Evolutionary conservation across 2,329 filamentous ascomycete genomes (phyloP).

Genomic region (Talaromyces pinophilus): DNA sequence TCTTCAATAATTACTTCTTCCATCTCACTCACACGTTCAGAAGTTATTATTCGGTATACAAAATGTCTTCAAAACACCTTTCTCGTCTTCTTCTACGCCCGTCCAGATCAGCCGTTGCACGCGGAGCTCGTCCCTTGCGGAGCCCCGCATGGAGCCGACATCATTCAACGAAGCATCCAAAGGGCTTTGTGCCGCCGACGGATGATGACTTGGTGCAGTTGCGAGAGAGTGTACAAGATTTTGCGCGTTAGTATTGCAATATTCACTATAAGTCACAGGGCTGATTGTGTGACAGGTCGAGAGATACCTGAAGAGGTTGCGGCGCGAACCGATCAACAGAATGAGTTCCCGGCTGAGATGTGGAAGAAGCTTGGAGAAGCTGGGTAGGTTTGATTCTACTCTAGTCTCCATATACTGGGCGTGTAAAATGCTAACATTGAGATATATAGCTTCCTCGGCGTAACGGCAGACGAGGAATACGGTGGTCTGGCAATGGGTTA

Average conservation of each 20-base stretch:
- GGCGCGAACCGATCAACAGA: conserved; percentile 76
- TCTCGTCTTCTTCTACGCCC: conserved; percentile 36
- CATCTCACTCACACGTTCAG: background rate
- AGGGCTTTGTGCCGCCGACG: conserved; percentile 65
- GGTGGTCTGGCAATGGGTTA: conserved; percentile 91
- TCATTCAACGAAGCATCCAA: conserved; percentile 59
- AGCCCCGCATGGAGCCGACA: conserved; percentile 18
- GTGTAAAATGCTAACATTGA: background rate
- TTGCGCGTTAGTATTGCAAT: conserved; percentile 57
- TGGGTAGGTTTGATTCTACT: conserved; percentile 47
- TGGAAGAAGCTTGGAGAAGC: conserved; percentile 93
- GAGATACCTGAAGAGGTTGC: conserved; percentile 86
- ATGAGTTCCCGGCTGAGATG: conserved; percentile 87
- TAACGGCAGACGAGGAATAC: conserved; percentile 89
- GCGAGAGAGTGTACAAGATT: conserved; percentile 82
- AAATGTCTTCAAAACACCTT: conserved; percentile 38
- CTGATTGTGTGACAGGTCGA: conserved; percentile 54
- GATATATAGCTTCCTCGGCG: conserved; percentile 70
- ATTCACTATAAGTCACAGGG: too few relatives aligned
- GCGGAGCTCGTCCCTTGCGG: conserved; percentile 18
- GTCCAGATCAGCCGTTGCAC: background rate
- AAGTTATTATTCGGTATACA: background rate
- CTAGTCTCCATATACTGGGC: background rate
- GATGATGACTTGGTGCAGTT: conserved; percentile 75
- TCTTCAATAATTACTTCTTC: background rate